Evolutionary conservation across 2,329 filamentous ascomycete genomes (phyloP).

Genomic region (Diaporthe longicolla): DNA sequence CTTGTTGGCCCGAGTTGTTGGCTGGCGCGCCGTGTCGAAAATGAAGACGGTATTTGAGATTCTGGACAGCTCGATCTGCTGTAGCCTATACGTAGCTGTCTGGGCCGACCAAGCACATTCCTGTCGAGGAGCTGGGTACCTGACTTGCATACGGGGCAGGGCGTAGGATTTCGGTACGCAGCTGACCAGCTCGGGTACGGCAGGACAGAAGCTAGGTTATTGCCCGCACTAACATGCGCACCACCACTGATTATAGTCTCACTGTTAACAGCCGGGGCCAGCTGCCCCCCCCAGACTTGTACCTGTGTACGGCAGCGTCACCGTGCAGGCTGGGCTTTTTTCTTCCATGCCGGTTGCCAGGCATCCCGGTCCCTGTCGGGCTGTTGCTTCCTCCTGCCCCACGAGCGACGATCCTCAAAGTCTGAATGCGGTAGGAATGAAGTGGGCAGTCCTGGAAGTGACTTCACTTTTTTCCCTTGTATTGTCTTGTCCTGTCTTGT

Average conservation of each 20-base stretch:
- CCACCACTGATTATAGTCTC: accelerated
- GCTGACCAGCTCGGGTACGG: background rate
- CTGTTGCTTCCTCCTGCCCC: slow-evolving; percentile 13
- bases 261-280: background rate
- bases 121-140: background rate
- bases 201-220: background rate
- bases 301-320: background rate
- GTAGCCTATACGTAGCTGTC: background rate
- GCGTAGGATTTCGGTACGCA: background rate
- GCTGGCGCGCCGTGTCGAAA: slow-evolving; percentile 1
- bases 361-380: slow-evolving; percentile 19
- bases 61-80: background rate
- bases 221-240: background rate
- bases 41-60: slow-evolving; percentile 3
- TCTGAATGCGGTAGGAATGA: slow-evolving; percentile 27
- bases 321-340: background rate
- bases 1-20: background rate
- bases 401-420: slow-evolving; percentile 34
- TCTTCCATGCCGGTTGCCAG: slow-evolving; percentile 15
- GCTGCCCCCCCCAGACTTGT: slow-evolving; percentile 1
- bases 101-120: background rate
- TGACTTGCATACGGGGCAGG: too few species aligned
- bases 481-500: slow-evolving; percentile 17
- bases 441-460: slow-evolving; percentile 1
- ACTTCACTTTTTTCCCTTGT: slow-evolving; percentile 22